A percentile compares a stretch with the other conserved stretches of the same genome.
Evolutionary conservation across 2,329 filamentous ascomycete genomes (phyloP).

Genomic region (Didymella segeticola): DNA sequence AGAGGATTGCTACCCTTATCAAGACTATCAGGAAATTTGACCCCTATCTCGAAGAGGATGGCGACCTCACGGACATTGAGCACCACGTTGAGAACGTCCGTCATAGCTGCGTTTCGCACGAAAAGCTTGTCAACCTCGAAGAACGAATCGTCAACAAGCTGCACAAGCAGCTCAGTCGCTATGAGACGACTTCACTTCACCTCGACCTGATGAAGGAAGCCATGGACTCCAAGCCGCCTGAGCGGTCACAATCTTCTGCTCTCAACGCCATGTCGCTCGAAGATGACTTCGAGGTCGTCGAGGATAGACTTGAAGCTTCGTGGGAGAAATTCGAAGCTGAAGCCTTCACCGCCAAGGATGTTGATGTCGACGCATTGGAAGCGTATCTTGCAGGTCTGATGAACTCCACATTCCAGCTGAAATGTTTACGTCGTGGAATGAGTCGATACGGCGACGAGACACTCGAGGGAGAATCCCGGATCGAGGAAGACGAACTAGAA

Average conservation of each 20-base stretch:
- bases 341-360: constrained; percentile 22
- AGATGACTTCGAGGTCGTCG: constrained; percentile 57
- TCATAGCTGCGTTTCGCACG: constrained; percentile 60
- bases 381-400: constrained; percentile 26
- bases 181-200: constrained; percentile 64
- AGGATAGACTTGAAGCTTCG: constrained; percentile 62
- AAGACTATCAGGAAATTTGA: constrained; percentile 47
- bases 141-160: constrained; percentile 56
- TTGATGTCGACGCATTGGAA: constrained; percentile 28
- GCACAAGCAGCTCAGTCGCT: constrained; percentile 59
- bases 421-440: constrained; percentile 24
- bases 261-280: constrained; percentile 35
- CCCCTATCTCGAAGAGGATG: constrained; percentile 38
- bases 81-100: constrained; percentile 60
- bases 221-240: constrained; percentile 40
- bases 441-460: constrained; percentile 21
- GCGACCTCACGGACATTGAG: constrained; percentile 54
- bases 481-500: constrained; percentile 53
- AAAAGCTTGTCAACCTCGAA: constrained; percentile 57
- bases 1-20: constrained; percentile 47
- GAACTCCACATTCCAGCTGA: no score
- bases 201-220: constrained; percentile 56
- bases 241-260: constrained; percentile 14
- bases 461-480: constrained; percentile 30
- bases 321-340: constrained; percentile 49